These are phyloP conservation scores for Ophiostoma sp. DNA, from an alignment of 2,329 filamentous ascomycete genomes.

Conservation along the genomic window DNA sequence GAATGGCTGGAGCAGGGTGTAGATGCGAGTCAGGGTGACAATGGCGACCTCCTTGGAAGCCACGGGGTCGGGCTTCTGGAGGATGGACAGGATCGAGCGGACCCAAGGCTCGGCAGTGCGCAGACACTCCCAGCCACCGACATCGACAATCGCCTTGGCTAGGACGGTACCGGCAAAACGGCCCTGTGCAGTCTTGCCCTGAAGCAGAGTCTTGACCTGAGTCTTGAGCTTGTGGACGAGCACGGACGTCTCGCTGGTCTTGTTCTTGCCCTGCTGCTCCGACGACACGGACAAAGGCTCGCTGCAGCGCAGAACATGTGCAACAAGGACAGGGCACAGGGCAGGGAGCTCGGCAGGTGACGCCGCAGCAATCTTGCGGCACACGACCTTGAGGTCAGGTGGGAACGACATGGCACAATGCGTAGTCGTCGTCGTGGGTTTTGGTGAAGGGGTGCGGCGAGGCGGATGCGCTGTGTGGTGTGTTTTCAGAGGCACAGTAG, in stretches of 20 bases:
- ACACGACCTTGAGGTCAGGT: conserved; percentile 59
- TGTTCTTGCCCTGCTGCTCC: conserved; percentile 49
- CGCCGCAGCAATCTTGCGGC: conserved; percentile 65
- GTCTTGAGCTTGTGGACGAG: conserved; percentile 78
- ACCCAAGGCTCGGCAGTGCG: conserved; percentile 71
- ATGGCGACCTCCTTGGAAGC: conserved; percentile 72
- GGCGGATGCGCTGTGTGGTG: background rate
- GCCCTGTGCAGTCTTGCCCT: conserved; percentile 67
- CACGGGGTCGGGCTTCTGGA: conserved; percentile 74
- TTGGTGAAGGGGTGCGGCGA: background rate
- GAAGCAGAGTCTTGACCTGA: conserved; percentile 69
- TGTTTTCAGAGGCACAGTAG: background rate
- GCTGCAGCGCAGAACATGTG: conserved; percentile 53
- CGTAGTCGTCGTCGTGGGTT: background rate
- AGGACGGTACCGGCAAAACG: conserved; percentile 73
- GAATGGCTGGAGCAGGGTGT: conserved; percentile 73
- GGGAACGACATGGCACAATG: conserved; percentile 38
- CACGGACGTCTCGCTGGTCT: conserved; percentile 57
- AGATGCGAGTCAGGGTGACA: conserved; percentile 75
- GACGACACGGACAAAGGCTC: conserved; percentile 56
- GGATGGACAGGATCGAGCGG: conserved; percentile 63
- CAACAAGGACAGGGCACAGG: conserved; percentile 63
- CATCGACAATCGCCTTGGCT: conserved; percentile 74
- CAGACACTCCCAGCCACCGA: conserved; percentile 78
- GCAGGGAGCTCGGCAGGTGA: conserved; percentile 68